Evolutionary conservation across 2,329 filamentous ascomycete genomes (phyloP).

Genomic region (Alternaria atra): DNA sequence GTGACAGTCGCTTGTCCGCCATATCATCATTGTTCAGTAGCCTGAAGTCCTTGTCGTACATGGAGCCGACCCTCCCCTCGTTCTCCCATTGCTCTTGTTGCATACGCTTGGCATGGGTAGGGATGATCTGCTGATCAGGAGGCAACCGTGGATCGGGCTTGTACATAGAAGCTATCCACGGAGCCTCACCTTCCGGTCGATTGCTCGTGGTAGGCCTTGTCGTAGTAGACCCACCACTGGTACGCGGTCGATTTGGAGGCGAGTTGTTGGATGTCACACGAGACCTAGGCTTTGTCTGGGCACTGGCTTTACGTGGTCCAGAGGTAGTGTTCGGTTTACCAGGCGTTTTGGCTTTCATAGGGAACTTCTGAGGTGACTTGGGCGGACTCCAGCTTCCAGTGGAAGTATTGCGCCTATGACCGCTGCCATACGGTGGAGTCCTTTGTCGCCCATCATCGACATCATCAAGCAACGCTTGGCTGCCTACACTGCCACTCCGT

Average conservation of each 20-base stretch:
- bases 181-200: slow-evolving; percentile 90
- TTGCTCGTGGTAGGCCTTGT: slow-evolving; percentile 68
- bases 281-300: slow-evolving; percentile 46
- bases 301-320: slow-evolving; percentile 44
- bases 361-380: slow-evolving; percentile 43
- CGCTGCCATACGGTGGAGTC: slow-evolving; percentile 32
- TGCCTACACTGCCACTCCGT: slow-evolving; percentile 73
- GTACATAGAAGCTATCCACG: slow-evolving; percentile 94
- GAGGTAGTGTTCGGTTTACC: slow-evolving; percentile 49
- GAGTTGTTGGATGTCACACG: slow-evolving; percentile 41
- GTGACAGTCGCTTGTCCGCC: slow-evolving; percentile 41
- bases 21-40: slow-evolving; percentile 74
- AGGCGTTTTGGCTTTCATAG: slow-evolving; percentile 53
- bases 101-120: slow-evolving; percentile 88
- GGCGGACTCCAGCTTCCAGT: slow-evolving; percentile 38
- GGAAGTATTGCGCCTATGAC: slow-evolving; percentile 32
- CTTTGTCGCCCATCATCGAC: slow-evolving; percentile 38
- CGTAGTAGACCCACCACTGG: slow-evolving; percentile 64
- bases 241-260: slow-evolving; percentile 66
- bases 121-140: slow-evolving; percentile 93
- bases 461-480: slow-evolving; percentile 62
- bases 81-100: slow-evolving; percentile 96
- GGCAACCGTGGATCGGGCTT: slow-evolving; percentile 94
- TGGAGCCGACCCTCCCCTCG: slow-evolving; percentile 83
- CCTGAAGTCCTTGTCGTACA: slow-evolving; percentile 88